A percentile compares a stretch with the other conserved stretches of the same genome.
These are phyloP conservation scores for Diaporthe sp. DNA, from an alignment of 2,329 filamentous ascomycete species.

Conservation along the genomic window DNA sequence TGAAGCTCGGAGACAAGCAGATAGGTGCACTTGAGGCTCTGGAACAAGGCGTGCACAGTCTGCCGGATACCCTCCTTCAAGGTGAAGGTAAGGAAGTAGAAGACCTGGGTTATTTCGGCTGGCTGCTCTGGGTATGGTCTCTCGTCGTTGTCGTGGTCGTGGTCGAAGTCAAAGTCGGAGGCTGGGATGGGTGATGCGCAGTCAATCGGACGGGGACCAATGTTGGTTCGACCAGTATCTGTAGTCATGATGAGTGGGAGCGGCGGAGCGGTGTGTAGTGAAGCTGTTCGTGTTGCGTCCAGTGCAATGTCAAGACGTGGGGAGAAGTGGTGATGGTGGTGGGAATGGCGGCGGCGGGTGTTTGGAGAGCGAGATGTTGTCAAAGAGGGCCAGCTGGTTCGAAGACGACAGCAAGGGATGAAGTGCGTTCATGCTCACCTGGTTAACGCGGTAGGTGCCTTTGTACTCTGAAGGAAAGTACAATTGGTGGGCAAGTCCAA, in stretches of 20 bases:
- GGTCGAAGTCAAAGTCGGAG: neutral
- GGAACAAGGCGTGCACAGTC: conserved; percentile 19
- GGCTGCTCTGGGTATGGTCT: neutral
- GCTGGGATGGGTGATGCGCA: neutral
- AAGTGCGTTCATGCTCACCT: neutral
- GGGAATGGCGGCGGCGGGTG: neutral
- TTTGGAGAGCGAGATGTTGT: neutral
- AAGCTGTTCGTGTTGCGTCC: neutral
- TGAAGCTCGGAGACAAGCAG: conserved; percentile 37
- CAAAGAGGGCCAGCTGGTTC: too few relatives aligned
- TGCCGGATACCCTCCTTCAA: conserved; percentile 39
- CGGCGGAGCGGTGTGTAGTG: too few relatives aligned
- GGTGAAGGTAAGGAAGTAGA: conserved; percentile 46
- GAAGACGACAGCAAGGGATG: neutral
- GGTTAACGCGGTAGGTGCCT: neutral
- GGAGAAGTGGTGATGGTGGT: neutral
- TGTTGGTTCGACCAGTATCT: neutral
- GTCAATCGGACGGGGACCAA: neutral
- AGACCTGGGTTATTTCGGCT: conserved; percentile 36
- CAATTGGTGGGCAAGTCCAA: neutral
- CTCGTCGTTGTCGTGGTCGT: neutral
- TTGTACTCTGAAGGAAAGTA: neutral
- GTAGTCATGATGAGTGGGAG: conserved; percentile 34
- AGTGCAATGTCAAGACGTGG: neutral
- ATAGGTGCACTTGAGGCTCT: conserved; percentile 36